A percentile compares a stretch with the other conserved stretches of the same genome.
Evolutionary conservation across 73 alveolate species (phyloP).

Genomic region (Paramecium pentaurelia): DNA sequence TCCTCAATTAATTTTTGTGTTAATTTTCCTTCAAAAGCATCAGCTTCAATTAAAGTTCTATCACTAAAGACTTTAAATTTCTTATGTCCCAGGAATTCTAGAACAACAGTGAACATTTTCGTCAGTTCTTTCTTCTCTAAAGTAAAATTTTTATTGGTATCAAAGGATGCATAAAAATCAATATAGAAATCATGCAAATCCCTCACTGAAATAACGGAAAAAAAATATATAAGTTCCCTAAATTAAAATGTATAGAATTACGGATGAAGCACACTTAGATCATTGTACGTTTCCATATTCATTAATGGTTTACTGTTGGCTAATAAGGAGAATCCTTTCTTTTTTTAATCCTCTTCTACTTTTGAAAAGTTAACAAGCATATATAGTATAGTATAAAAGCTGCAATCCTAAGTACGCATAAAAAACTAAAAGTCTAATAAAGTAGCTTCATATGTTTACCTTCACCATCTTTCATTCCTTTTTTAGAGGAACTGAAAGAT

Average conservation of each 20-base stretch:
- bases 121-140: neutral
- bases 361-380: neutral
- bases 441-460: neutral
- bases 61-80: constrained; percentile 18
- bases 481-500: neutral
- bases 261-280: neutral
- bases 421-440: neutral
- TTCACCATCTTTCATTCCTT: neutral
- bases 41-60: neutral
- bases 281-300: neutral
- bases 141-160: neutral
- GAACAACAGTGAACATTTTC: neutral
- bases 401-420: neutral
- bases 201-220: neutral
- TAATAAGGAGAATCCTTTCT: neutral
- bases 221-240: neutral
- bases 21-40: neutral
- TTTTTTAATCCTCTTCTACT: neutral
- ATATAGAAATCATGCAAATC: constrained; percentile 6
- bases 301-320: neutral
- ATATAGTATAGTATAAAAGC: neutral
- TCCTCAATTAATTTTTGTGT: neutral
- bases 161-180: constrained; percentile 23
- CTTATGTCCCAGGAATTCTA: neutral
- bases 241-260: neutral